phyloP scores from a whole-genome alignment of 2,329 filamentous ascomycete genomes.

The Diplodia intermedia region DNA sequence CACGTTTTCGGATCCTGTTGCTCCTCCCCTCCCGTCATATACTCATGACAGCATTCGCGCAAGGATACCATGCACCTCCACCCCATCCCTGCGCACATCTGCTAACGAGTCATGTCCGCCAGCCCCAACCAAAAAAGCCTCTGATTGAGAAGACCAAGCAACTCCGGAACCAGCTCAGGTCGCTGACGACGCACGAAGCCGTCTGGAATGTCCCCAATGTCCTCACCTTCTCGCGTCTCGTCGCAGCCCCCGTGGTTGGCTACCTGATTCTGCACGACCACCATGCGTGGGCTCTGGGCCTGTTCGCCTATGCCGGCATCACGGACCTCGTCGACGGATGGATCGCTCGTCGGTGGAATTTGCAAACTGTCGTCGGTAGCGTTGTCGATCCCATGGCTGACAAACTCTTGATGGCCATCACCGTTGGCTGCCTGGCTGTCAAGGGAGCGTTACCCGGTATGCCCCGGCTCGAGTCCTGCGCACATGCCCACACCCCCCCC shows the following conservation, averaged over 20 bases:
- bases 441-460: conserved; percentile 81
- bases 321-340: conserved; percentile 94
- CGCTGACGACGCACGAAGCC: conserved; percentile 71
- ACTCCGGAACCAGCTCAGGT: conserved; percentile 43
- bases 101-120: conserved; percentile 27
- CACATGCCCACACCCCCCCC: conserved; percentile 23
- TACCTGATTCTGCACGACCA: conserved; percentile 87
- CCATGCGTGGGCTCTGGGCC: conserved; percentile 75
- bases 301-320: conserved; percentile 92
- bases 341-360: conserved; percentile 86
- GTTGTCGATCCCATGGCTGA: conserved; percentile 97
- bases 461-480: conserved; percentile 41
- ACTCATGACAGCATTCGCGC: conserved; percentile 16
- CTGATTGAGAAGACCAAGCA: conserved; percentile 41
- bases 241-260: conserved; percentile 83
- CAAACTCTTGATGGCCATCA: conserved; percentile 92
- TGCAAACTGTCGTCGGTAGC: conserved; percentile 92
- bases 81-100: conserved; percentile 24
- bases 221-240: conserved; percentile 83
- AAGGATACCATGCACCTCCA: conserved; percentile 19
- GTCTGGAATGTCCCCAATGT: conserved; percentile 98
- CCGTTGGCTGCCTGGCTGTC: conserved; percentile 82
- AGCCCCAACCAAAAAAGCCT: conserved; percentile 35
- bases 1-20: neutral
- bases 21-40: neutral